Conservation (phyloP, 1,284 basidiomycete species). For the Moniliophthora roreri region DNA sequence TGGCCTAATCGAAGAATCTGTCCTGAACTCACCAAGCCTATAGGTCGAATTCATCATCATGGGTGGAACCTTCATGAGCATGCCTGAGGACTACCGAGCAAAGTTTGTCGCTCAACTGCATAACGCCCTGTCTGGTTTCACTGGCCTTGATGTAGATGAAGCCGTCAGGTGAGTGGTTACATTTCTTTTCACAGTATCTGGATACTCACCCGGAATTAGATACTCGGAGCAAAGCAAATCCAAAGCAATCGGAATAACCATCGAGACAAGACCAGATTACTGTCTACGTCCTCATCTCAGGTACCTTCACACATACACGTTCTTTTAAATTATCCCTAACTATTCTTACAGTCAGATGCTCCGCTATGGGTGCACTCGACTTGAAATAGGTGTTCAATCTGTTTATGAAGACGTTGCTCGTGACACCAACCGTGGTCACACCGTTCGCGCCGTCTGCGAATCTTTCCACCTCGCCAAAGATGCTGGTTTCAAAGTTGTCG, state of each 20-base stretch:
- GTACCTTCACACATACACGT: conserved; percentile 31
- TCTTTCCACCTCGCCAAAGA: conserved; percentile 99
- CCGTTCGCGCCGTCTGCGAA: conserved; percentile 95
- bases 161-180: conserved; percentile 72
- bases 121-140: conserved; percentile 95
- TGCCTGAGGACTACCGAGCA: conserved; percentile 94
- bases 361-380: conserved; percentile 95
- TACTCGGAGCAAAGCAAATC: conserved; percentile 97
- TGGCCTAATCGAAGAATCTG: neutral
- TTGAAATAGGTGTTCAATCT: conserved; percentile 98
- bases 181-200: neutral
- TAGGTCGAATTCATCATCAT: conserved; percentile 98
- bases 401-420: conserved; percentile 99
- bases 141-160: conserved; percentile 92
- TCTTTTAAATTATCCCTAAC: conserved; percentile 2
- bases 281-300: conserved; percentile 95
- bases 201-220: conserved; percentile 33
- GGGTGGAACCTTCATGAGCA: conserved; percentile 99
- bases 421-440: conserved; percentile 98
- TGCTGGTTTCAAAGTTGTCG: conserved; percentile 98
- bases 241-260: conserved; percentile 99
- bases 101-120: conserved; percentile 96
- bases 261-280: conserved; percentile 98
- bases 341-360: conserved; percentile 85
- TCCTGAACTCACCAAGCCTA: neutral